These are phyloP conservation scores for Musa itinerans DNA, from an alignment of 176 grass and related monocot genomes.

Conservation along the genomic window DNA sequence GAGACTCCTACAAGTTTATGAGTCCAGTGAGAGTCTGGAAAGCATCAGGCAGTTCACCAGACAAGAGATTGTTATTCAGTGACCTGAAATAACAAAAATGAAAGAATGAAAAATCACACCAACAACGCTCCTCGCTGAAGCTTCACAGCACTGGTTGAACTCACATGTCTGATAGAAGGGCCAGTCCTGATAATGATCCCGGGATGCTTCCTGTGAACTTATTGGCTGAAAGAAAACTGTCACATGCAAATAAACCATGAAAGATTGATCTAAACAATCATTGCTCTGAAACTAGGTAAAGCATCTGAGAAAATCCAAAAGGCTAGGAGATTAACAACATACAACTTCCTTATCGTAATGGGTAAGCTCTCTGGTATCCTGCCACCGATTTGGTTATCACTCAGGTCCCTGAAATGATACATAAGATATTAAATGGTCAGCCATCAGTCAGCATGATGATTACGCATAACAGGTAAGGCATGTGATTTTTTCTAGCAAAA, in stretches of 20 bases:
- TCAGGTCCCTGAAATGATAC: constrained; percentile 55
- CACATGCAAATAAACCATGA: not conserved
- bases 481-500: not conserved
- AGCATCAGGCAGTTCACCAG: constrained; percentile 8
- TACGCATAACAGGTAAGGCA: not conserved
- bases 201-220: constrained; percentile 22
- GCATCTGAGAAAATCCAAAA: not conserved
- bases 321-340: not conserved
- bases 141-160: not conserved
- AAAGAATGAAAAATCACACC: not conserved
- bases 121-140: not conserved
- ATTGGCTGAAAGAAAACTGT: constrained; percentile 22
- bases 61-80: constrained; percentile 13
- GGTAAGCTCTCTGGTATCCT: constrained; percentile 74
- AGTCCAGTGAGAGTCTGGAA: constrained; percentile 17
- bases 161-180: constrained; percentile 18
- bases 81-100: constrained; percentile 2
- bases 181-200: constrained; percentile 4
- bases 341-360: constrained; percentile 27
- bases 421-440: not conserved
- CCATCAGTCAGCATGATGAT: not conserved
- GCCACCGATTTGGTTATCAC: constrained; percentile 80
- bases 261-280: not conserved
- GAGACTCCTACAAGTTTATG: constrained; percentile 10
- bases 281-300: not conserved